Evolutionary conservation across 129 eudicot species (phyloP), one percentile per base, ranked within the genome.

Genomic region (Glebionis coronaria): DNA sequence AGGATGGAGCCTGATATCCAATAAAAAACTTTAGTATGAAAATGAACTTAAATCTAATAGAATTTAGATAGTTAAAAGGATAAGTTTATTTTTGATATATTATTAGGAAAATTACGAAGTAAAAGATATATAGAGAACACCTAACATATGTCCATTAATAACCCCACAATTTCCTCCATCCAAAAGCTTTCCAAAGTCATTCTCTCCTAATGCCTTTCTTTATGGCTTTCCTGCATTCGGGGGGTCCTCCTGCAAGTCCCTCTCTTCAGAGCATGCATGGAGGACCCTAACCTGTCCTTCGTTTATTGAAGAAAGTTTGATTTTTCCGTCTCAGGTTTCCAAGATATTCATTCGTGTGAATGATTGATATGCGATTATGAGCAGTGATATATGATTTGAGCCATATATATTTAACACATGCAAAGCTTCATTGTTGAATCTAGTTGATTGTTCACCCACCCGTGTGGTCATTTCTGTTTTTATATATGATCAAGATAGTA

Each of bases 211-310:
- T 68, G 29, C 59, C 64, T 68, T 75, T 75, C 63, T 67, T 67
- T 67, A 68, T 69, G 80, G 59, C 57, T 76, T 75, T 52, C 74
- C 75, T 60, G 74, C 80, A 68, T 76, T 68, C 63, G 47, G 80
- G 78, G 71, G 80, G 74, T 61, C 75, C 80, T 76, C 73, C 63
- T 76, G 80, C 80, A 68, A 68, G 12, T 67, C 61, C 73, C 63
- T 67, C 65, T 64, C 20, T 52, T 44, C 40, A 74, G 40, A 31
- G 40, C 40, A 31, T 31, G 56, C 69, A 68, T 68, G 80, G 80
- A 76, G 80, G 80, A 76, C 75, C 80, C 63, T 40, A 68, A 50
- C 70, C 70, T 59, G 64, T 68, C 80, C 67, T 71, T 61, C 35
- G 16, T 44, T 44, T 35, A 50, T 61, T 68, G 63, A 67, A 38